Percentiles rank a stretch among this genome's conserved stretches.
Evolutionary conservation across 2,329 filamentous ascomycete species (phyloP).

Genomic region (Chaetomium globosum): DNA sequence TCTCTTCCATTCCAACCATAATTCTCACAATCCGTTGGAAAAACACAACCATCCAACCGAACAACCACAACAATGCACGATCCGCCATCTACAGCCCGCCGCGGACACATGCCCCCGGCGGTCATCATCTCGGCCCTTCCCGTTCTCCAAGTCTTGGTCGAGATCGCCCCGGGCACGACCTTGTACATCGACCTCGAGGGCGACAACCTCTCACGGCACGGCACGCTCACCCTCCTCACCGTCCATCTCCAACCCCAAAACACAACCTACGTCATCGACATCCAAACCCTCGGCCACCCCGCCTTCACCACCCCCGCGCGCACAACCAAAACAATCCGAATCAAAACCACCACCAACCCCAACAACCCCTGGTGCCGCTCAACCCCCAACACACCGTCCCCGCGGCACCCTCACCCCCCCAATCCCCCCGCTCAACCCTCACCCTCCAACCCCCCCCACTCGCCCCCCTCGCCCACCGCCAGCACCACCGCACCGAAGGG

Average conservation of each 20-base stretch:
- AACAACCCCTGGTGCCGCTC: too few relatives aligned
- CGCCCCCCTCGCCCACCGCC: too few relatives aligned
- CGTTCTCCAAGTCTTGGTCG: neutral
- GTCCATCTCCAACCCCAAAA: neutral
- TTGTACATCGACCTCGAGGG: neutral
- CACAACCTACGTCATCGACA: neutral
- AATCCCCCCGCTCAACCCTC: neutral
- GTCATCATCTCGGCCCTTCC: neutral
- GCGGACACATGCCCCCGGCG: too few relatives aligned
- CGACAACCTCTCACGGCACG: neutral
- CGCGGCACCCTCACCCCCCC: too few relatives aligned
- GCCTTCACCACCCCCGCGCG: neutral
- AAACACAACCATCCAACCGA: neutral
- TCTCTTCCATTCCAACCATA: neutral
- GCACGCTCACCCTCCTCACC: neutral
- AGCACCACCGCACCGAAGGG: too few relatives aligned
- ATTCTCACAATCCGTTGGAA: neutral
- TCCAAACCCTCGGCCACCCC: neutral
- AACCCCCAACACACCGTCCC: too few relatives aligned
- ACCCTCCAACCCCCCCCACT: neutral
- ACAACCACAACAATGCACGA: neutral
- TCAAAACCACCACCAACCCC: too few relatives aligned
- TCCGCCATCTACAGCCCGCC: too few relatives aligned
- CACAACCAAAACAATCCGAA: neutral
- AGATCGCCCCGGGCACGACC: neutral